Percentiles rank a stretch among this genome's conserved stretches.
These are phyloP conservation scores for Fusarium dimerum DNA, from an alignment of 2,329 filamentous ascomycete species.

Conservation along the genomic window DNA sequence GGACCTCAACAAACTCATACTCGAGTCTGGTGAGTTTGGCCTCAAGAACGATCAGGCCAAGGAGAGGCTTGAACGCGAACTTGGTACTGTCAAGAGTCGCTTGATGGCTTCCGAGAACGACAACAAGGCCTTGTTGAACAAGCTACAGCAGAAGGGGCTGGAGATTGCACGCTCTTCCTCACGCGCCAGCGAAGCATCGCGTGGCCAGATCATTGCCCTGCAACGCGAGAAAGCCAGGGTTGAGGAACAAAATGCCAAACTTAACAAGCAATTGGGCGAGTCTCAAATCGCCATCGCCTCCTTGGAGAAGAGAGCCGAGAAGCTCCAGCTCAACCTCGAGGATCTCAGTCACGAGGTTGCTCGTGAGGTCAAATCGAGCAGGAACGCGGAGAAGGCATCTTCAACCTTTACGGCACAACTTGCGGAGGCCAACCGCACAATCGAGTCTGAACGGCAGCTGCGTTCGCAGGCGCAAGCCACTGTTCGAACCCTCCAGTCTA, in stretches of 20 bases:
- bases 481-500: constrained; percentile 75
- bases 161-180: constrained; percentile 92
- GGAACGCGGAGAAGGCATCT: constrained; percentile 85
- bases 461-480: constrained; percentile 84
- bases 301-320: constrained; percentile 92
- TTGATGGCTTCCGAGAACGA: constrained; percentile 93
- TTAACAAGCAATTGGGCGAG: constrained; percentile 84
- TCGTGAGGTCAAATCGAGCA: constrained; percentile 83
- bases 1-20: constrained; percentile 81
- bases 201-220: constrained; percentile 72
- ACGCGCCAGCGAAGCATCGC: constrained; percentile 79
- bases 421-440: constrained; percentile 82
- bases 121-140: constrained; percentile 92
- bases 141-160: constrained; percentile 94
- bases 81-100: constrained; percentile 87
- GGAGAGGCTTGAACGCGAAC: constrained; percentile 86
- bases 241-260: constrained; percentile 79
- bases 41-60: constrained; percentile 92
- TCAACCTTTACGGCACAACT: constrained; percentile 80
- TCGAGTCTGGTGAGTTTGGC: constrained; percentile 86
- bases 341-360: constrained; percentile 92
- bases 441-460: constrained; percentile 87
- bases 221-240: constrained; percentile 81
- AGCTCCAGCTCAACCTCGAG: constrained; percentile 82
- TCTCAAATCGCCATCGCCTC: constrained; percentile 79